A percentile compares a stretch with the other conserved stretches of the same genome.
Evolutionary conservation across 768 basidiomycete genomes (phyloP).

Genomic region (Rossbeevera mucosa): DNA sequence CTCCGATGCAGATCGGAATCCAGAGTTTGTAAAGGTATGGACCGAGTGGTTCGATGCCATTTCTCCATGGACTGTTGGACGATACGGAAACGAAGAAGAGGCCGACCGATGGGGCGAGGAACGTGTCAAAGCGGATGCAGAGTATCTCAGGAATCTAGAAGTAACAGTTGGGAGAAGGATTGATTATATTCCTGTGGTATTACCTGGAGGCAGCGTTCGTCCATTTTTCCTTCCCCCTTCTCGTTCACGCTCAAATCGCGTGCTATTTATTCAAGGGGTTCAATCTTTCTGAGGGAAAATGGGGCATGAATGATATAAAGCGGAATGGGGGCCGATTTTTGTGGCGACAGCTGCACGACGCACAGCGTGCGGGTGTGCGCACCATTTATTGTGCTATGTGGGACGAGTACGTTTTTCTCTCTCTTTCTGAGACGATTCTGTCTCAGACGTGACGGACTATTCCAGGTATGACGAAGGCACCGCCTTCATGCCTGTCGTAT

Average conservation of each 20-base stretch:
- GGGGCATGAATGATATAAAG: slow-evolving; percentile 67
- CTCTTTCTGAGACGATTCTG: not conserved
- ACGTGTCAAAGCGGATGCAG: slow-evolving; percentile 61
- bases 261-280: slow-evolving; percentile 44
- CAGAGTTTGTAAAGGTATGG: slow-evolving; percentile 64
- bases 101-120: slow-evolving; percentile 61
- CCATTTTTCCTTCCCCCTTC: not conserved
- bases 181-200: slow-evolving; percentile 80
- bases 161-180: slow-evolving; percentile 48
- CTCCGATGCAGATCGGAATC: slow-evolving; percentile 66
- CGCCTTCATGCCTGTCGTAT: slow-evolving; percentile 69
- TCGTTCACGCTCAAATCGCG: slow-evolving; percentile 3
- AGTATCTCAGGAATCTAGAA: slow-evolving; percentile 49
- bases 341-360: slow-evolving; percentile 75
- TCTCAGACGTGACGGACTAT: slow-evolving; percentile 2
- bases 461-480: slow-evolving; percentile 81
- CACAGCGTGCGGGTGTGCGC: slow-evolving; percentile 53
- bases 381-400: slow-evolving; percentile 83
- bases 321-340: slow-evolving; percentile 73
- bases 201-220: slow-evolving; percentile 79
- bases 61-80: slow-evolving; percentile 79
- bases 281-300: slow-evolving; percentile 67
- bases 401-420: slow-evolving; percentile 57
- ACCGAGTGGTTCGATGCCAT: slow-evolving; percentile 75
- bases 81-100: slow-evolving; percentile 55